phyloP scores from a whole-genome alignment of 805 yeast species.

The Barnettozyma populi region DNA sequence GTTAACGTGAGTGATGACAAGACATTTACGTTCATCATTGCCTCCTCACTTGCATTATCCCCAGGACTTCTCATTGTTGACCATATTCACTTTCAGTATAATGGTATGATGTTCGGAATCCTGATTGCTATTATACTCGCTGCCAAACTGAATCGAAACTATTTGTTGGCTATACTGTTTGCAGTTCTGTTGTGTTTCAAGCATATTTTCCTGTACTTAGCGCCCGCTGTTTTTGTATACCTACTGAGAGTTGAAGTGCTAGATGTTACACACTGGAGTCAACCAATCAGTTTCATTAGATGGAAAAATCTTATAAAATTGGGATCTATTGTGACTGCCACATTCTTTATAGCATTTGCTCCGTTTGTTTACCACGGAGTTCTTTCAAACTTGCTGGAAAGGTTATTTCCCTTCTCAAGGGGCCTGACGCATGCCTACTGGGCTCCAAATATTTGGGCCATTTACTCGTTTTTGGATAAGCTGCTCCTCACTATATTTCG shows the following conservation, averaged over 20 bases:
- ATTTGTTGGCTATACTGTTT: slow-evolving; percentile 65
- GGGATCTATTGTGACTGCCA: slow-evolving; percentile 54
- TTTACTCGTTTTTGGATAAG: slow-evolving; percentile 81
- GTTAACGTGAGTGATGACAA: slow-evolving; percentile 43
- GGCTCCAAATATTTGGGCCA: slow-evolving; percentile 98
- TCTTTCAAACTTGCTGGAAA: slow-evolving; percentile 53
- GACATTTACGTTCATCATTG: slow-evolving; percentile 59
- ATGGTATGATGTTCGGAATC: slow-evolving; percentile 88
- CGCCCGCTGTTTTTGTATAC: slow-evolving; percentile 88
- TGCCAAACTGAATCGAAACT: slow-evolving; percentile 53
- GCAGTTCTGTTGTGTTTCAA: slow-evolving; percentile 82
- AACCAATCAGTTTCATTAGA: slow-evolving; percentile 33
- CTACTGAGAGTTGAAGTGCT: slow-evolving; percentile 69
- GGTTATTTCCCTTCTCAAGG: slow-evolving; percentile 90
- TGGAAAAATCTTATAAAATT: slow-evolving; percentile 59
- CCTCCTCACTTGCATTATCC: slow-evolving; percentile 74
- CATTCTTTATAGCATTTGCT: slow-evolving; percentile 64
- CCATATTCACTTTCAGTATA: slow-evolving; percentile 95
- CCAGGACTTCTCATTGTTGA: slow-evolving; percentile 91
- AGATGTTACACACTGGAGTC: slow-evolving; percentile 28
- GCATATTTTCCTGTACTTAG: slow-evolving; percentile 87
- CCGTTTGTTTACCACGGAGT: slow-evolving; percentile 64
- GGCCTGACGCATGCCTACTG: slow-evolving; percentile 97
- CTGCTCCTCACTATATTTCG: slow-evolving; percentile 44
- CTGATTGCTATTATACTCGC: slow-evolving; percentile 67